Evolutionary conservation across 1,284 basidiomycete species (phyloP).

Genomic region (Ustilago sp.): DNA sequence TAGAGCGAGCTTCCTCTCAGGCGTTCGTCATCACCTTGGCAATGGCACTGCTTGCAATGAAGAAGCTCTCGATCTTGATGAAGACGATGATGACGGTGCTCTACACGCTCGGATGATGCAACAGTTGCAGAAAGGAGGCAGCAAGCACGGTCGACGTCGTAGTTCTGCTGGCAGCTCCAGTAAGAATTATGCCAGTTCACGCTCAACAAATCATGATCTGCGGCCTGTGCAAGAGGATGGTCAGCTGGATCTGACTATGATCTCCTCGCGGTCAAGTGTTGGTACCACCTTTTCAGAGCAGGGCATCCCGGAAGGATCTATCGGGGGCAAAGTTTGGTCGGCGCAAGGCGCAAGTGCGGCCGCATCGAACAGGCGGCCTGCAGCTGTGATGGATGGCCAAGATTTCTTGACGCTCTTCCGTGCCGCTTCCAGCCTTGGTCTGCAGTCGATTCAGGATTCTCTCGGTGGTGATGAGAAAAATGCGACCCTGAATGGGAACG

Average conservation of each 20-base stretch:
- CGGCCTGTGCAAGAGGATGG: constrained; percentile 52
- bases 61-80: constrained; percentile 52
- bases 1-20: constrained; percentile 29
- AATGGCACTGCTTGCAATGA: constrained; percentile 30
- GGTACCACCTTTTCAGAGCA: constrained; percentile 31
- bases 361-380: constrained; percentile 12
- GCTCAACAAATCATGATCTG: constrained; percentile 29
- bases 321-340: constrained; percentile 15
- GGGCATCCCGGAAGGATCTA: constrained; percentile 23
- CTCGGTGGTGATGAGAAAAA: neutral
- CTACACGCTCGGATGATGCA: constrained; percentile 27
- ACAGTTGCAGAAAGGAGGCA: neutral
- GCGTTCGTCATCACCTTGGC: constrained; percentile 19
- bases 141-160: constrained; percentile 17
- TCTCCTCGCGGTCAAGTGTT: constrained; percentile 41
- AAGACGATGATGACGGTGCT: constrained; percentile 45
- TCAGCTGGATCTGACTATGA: constrained; percentile 29
- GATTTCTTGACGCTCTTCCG: constrained; percentile 41
- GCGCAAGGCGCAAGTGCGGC: constrained; percentile 19
- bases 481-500: neutral
- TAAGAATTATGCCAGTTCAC: constrained; percentile 8
- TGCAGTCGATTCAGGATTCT: constrained; percentile 23
- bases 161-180: constrained; percentile 44
- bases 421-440: constrained; percentile 22
- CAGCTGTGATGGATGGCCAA: constrained; percentile 22